Percentiles rank a stretch among this genome's conserved stretches.
These are phyloP conservation scores for Dissophora globulifera DNA, from an alignment of 192 early-diverging fungal species.

Conservation along the genomic window DNA sequence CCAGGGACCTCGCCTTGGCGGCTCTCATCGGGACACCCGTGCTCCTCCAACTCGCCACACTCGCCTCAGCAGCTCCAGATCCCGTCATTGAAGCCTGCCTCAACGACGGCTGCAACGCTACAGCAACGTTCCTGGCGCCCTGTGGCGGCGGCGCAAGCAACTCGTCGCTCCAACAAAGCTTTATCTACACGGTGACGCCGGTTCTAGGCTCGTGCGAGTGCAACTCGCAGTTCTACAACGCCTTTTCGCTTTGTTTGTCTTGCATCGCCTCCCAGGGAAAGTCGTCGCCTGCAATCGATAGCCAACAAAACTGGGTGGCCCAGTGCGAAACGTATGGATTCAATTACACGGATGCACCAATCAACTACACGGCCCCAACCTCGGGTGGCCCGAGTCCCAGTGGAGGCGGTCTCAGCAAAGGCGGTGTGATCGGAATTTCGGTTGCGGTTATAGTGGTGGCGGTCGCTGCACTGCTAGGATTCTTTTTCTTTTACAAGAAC, in stretches of 20 bases:
- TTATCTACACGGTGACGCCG: slow-evolving; percentile 36
- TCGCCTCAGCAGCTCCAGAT: slow-evolving; percentile 7
- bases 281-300: slow-evolving; percentile 20
- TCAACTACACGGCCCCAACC: slow-evolving; percentile 20
- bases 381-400: not conserved
- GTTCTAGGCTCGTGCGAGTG: slow-evolving; percentile 41
- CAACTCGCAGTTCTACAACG: slow-evolving; percentile 43
- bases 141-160: slow-evolving; percentile 46
- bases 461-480: not conserved
- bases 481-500: slow-evolving; percentile 15
- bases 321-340: slow-evolving; percentile 35
- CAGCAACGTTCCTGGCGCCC: slow-evolving; percentile 17
- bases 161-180: slow-evolving; percentile 26
- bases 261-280: slow-evolving; percentile 40
- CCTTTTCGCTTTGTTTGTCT: slow-evolving; percentile 22
- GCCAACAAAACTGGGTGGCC: slow-evolving; percentile 25
- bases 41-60: not conserved
- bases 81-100: slow-evolving; percentile 32
- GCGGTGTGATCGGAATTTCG: slow-evolving; percentile 30
- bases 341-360: slow-evolving; percentile 32
- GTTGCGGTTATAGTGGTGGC: slow-evolving; percentile 23
- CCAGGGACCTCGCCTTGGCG: not conserved
- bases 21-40: too few species aligned
- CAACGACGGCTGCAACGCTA: slow-evolving; percentile 10
- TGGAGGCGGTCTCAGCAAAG: slow-evolving; percentile 4